Base-by-base conservation (phyloP, 2,329 filamentous ascomycete genomes). In the Elsinoe arachidis region DNA sequence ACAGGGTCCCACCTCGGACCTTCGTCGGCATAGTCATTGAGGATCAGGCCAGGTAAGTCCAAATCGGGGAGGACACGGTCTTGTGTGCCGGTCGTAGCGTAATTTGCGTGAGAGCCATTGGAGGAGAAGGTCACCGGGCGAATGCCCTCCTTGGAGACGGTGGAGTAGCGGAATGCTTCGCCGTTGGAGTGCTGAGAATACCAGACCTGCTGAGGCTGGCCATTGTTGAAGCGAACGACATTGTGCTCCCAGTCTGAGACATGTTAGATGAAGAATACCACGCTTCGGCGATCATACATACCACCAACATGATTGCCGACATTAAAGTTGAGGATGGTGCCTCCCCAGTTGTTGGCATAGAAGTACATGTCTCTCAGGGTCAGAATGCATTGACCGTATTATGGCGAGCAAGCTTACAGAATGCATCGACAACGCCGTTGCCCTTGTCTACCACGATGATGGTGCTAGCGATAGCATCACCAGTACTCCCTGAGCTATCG, bases 91-190 rank as follows among this genome's bases (percentile, higher is more conserved):
- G 69, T 52, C 5, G 77, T 80, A 15, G 82, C 81, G 66, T 86
- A 87, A 64, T 81, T 82, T 7, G 84, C 84, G 67, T 87, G 84
- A 0, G 78, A 79, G 7, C 84, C 84, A 51, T 80, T 80, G 0
- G 79, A 78, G 1, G 77, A 78, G 67, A 83, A 87, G 21, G 73
- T 72, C 30, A 85, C 69, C 1, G 83, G 82, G 11, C 82, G 72
- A 1, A 72, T 64, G 2, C 75, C 77, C 44, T 72, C 67, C 14
- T 62, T 54, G 41, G 59, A 76, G 1, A 80, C 72, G 1, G 76
- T 73, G 2, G 70, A 62, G 64, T 84, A 87, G 2, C 73, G 76
- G 67, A 86, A 86, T 1, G 84, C 83, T 67, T 86, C 74, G 3
- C 84, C 84, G 60, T 77, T 75, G 30, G 74, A 69, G 66, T 87